Evolutionary conservation across 306 rosid species (phyloP).

Genomic region (Cucurbita moschata): DNA sequence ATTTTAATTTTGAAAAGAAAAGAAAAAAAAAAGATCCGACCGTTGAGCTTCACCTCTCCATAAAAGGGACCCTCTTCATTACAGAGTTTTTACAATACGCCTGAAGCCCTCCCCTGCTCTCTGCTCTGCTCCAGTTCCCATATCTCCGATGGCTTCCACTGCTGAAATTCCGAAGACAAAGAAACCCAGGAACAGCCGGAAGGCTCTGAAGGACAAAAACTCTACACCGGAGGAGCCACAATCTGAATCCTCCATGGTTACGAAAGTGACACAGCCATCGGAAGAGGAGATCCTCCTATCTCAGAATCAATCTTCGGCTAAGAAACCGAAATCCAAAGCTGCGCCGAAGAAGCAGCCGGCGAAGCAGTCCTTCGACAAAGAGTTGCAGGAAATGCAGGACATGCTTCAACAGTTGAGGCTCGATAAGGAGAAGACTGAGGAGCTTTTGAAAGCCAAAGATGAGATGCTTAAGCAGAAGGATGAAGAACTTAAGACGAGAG

Average conservation of each 20-base stretch:
- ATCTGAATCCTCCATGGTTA: constrained; percentile 17
- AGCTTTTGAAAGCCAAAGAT: constrained; percentile 60
- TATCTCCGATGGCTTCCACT: constrained; percentile 33
- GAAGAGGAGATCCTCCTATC: constrained; percentile 27
- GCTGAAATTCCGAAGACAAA: constrained; percentile 18
- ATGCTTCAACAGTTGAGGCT: constrained; percentile 41
- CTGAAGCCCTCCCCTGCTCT: not conserved
- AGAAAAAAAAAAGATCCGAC: not conserved
- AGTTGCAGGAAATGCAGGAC: constrained; percentile 65
- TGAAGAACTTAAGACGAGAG: constrained; percentile 53
- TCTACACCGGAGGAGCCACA: constrained; percentile 22
- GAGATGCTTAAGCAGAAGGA: constrained; percentile 57
- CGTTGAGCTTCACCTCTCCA: constrained; percentile 35
- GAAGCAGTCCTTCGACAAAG: constrained; percentile 49
- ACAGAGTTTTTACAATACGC: not conserved
- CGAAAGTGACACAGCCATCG: constrained; percentile 13
- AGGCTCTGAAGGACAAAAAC: constrained; percentile 55
- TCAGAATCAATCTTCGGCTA: constrained; percentile 24
- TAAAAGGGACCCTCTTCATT: not conserved
- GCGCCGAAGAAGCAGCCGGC: constrained; percentile 43
- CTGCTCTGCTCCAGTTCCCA: not conserved
- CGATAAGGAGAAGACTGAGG: constrained; percentile 76
- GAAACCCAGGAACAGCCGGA: constrained; percentile 41
- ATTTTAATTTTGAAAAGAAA: constrained; percentile 43
- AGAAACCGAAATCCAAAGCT: constrained; percentile 27